Evolutionary conservation across 305 asterid species (phyloP).

Genomic region (Ruellia speciosa): DNA sequence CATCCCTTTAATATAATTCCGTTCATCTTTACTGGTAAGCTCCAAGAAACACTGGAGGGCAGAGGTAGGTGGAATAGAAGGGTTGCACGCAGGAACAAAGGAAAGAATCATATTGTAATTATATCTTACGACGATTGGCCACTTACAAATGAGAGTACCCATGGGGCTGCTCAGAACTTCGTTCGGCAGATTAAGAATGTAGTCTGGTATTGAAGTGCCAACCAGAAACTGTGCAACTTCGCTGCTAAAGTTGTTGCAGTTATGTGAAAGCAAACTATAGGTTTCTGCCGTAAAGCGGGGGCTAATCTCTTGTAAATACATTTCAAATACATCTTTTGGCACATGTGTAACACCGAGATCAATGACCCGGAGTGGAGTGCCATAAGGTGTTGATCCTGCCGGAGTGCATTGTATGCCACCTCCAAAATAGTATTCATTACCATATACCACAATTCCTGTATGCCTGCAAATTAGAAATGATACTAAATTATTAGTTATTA

Average conservation of each 20-base stretch:
- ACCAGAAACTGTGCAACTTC: conserved; percentile 90
- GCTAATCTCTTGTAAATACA: conserved; percentile 67
- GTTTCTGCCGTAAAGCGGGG: conserved; percentile 82
- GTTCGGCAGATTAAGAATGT: conserved; percentile 79
- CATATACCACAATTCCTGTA: conserved; percentile 86
- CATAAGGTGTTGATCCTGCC: conserved; percentile 76
- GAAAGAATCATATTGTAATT: too few species aligned
- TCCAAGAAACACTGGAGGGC: background rate
- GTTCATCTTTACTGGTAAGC: background rate
- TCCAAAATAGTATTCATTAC: conserved; percentile 81
- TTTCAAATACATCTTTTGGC: conserved; percentile 81
- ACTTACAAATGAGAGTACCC: conserved; percentile 85
- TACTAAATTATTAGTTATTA: background rate
- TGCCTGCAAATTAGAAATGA: conserved; percentile 46
- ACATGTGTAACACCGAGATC: conserved; percentile 85
- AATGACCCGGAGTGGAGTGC: conserved; percentile 61
- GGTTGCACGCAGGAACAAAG: background rate
- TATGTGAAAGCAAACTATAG: conserved; percentile 68
- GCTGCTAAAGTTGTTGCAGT: conserved; percentile 89
- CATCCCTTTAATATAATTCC: background rate
- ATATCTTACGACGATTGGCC: too few species aligned
- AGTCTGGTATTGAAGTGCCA: conserved; percentile 70
- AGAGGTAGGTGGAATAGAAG: background rate
- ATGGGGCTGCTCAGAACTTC: conserved; percentile 86
- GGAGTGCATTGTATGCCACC: conserved; percentile 76